phyloP scores from a whole-genome alignment of 164 flowering plant species.

The Liquidambar formosana region DNA sequence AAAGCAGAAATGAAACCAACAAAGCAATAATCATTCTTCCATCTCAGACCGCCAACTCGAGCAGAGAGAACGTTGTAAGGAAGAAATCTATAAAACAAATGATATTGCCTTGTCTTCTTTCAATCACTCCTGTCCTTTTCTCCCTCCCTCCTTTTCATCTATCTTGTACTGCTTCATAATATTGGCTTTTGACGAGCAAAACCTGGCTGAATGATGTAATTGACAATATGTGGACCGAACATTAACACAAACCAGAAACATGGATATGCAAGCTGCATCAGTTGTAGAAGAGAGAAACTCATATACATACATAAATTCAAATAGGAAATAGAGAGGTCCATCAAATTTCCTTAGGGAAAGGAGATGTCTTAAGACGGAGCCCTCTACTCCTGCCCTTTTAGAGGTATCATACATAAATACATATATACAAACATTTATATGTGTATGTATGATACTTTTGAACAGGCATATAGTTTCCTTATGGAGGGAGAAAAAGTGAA shows the following conservation, averaged over 20 bases:
- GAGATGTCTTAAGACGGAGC: not conserved
- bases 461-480: too few relatives aligned
- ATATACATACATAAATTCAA: slow-evolving; percentile 12
- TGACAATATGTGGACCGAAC: slow-evolving; percentile 50
- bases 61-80: slow-evolving; percentile 14
- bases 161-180: slow-evolving; percentile 27
- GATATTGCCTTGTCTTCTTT: not conserved
- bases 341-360: not conserved
- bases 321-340: not conserved
- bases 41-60: slow-evolving; percentile 13
- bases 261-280: slow-evolving; percentile 72
- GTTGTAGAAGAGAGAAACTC: slow-evolving; percentile 32
- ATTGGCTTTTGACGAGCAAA: slow-evolving; percentile 64
- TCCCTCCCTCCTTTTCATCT: not conserved
- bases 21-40: slow-evolving; percentile 2
- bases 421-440: not conserved
- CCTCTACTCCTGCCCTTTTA: not conserved
- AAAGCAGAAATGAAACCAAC: not conserved
- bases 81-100: not conserved
- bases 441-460: not conserved
- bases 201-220: slow-evolving; percentile 74
- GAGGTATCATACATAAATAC: not conserved
- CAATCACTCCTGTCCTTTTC: not conserved
- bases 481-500: not conserved
- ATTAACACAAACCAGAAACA: slow-evolving; percentile 67